Evolutionary conservation across 2,329 filamentous ascomycete species (phyloP), one percentile per base, ranked within the genome.

Genomic region (Pseudocercospora crystallina): DNA sequence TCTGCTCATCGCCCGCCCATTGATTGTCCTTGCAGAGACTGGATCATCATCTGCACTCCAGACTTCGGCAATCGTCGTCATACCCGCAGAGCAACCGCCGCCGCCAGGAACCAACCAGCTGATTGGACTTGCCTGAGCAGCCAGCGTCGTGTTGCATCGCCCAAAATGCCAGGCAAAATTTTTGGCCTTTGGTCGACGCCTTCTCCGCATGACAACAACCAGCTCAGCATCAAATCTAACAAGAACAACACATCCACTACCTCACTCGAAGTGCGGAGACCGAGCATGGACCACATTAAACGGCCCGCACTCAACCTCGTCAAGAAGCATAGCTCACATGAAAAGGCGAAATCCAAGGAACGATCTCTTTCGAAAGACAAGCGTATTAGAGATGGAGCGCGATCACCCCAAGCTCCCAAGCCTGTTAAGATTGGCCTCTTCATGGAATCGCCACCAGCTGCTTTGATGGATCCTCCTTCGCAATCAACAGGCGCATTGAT

Each of bases 391-490:
- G 54, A 60, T 39, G 49, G 33, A n/a, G 47, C 57, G 17, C 51
- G 44, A 17, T 51, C 59, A 9, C 56, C 61, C 8, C 34, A 45
- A 3, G 38, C 41, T 3, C 49, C 55, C 8, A 71, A 74, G 42
- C 69, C 76, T 2, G 77, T 80, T 43, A 79, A 75, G 56, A 70
- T 86, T 57, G 75, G 80, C 51, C 76, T 86, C 62, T 70, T 78
- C 61, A 86, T 96, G 57, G 91, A 96, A 75, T 95, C 89, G 10
- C 90, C 90, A 1, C 91, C 91, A 2, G 79, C 92, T 13, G 82
- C 96, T 39, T 86, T 96, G 72, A 89, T 94, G 65, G 90, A 90
- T 56, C 76, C 80, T 17, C 78, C 88, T 1, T 80, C 84, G 55
- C 80, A 81, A 59, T 96, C 90, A 61, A 87, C 86, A 2, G 92